Evolutionary conservation across 2,329 filamentous ascomycete genomes (phyloP).

Genomic region (Verticillium klebahnii): DNA sequence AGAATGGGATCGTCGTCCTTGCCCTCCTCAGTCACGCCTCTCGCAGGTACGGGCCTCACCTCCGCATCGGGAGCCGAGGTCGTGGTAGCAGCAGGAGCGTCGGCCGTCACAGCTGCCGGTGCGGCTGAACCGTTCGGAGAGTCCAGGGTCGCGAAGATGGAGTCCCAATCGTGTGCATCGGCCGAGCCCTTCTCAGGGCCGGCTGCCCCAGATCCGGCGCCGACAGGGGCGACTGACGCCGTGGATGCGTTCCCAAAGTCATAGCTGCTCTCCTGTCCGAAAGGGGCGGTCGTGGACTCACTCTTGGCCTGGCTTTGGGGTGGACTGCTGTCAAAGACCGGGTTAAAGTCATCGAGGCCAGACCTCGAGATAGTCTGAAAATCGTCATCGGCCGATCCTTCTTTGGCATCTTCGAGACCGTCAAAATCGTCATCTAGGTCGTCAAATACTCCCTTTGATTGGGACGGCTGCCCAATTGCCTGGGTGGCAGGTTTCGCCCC

Average conservation of each 20-base stretch:
- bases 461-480: slow-evolving; percentile 9
- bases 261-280: slow-evolving; percentile 53
- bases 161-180: slow-evolving; percentile 80
- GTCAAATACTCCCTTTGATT: slow-evolving; percentile 55
- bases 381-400: slow-evolving; percentile 73
- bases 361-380: slow-evolving; percentile 71
- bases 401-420: slow-evolving; percentile 78
- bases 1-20: slow-evolving; percentile 89
- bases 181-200: slow-evolving; percentile 26
- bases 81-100: background rate
- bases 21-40: slow-evolving; percentile 32
- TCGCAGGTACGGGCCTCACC: background rate
- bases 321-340: slow-evolving; percentile 71
- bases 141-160: slow-evolving; percentile 81
- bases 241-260: slow-evolving; percentile 49
- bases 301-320: slow-evolving; percentile 50
- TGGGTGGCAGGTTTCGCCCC: slow-evolving; percentile 14
- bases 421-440: slow-evolving; percentile 79
- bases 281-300: slow-evolving; percentile 39
- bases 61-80: slow-evolving; percentile 1
- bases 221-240: slow-evolving; percentile 21
- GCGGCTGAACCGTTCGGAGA: slow-evolving; percentile 32
- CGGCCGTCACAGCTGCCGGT: slow-evolving; percentile 8
- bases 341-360: slow-evolving; percentile 73
- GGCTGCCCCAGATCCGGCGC: slow-evolving; percentile 12